Percentiles rank a stretch among this genome's conserved stretches.
Evolutionary conservation across 2,329 filamentous ascomycete species (phyloP).

Genomic region (Hypoxylon sp.): DNA sequence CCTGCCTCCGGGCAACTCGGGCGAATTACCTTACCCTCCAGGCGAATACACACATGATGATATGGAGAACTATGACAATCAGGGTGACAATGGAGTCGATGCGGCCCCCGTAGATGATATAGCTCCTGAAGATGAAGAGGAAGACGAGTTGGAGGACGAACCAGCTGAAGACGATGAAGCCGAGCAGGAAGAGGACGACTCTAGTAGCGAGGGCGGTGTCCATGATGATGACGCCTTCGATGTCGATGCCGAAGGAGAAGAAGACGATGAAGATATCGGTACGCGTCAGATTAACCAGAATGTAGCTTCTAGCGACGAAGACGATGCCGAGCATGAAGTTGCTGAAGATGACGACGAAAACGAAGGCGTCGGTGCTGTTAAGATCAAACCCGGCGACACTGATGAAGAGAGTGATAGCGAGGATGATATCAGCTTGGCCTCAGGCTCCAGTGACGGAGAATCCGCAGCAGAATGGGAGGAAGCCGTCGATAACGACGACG

Average conservation of each 20-base stretch:
- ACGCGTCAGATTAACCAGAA: slow-evolving; percentile 40
- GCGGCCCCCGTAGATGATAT: slow-evolving; percentile 31
- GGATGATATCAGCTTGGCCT: slow-evolving; percentile 48
- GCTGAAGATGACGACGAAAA: slow-evolving; percentile 60
- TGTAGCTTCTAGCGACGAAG: slow-evolving; percentile 52
- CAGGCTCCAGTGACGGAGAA: slow-evolving; percentile 48
- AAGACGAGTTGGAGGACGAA: slow-evolving; percentile 36
- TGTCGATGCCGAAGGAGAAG: slow-evolving; percentile 60
- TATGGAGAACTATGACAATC: slow-evolving; percentile 40
- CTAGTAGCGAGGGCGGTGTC: slow-evolving; percentile 50
- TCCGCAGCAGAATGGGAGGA: slow-evolving; percentile 52
- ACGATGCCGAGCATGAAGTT: slow-evolving; percentile 48
- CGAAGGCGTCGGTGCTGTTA: slow-evolving; percentile 70
- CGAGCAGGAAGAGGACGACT: slow-evolving; percentile 42
- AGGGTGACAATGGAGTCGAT: slow-evolving; percentile 48
- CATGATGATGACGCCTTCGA: slow-evolving; percentile 56
- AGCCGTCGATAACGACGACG: slow-evolving; percentile 49
- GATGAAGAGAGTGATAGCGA: slow-evolving; percentile 59
- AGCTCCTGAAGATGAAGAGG: slow-evolving; percentile 26
- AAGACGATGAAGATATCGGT: slow-evolving; percentile 56
- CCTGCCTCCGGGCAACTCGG: slow-evolving; percentile 41
- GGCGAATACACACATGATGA: slow-evolving; percentile 44
- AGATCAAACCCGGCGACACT: slow-evolving; percentile 66
- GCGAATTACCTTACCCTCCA: slow-evolving; percentile 8
- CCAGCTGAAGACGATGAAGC: slow-evolving; percentile 51